phyloP scores from a whole-genome alignment of 352 stramenopile genomes.

The Globisporangium paddicum region DNA sequence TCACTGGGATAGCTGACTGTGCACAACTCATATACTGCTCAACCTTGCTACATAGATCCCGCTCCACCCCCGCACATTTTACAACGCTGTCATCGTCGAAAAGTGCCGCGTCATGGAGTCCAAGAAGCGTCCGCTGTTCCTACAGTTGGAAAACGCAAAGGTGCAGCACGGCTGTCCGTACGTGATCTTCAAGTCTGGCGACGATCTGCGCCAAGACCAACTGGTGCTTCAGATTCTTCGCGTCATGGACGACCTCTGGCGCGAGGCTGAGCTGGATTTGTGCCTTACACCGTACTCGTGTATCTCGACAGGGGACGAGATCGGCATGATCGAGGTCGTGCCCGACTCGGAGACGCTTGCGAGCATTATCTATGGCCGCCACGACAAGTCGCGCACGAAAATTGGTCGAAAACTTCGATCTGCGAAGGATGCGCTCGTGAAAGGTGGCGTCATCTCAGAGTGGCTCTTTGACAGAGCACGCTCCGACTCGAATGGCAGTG shows the following conservation, averaged over 20 bases:
- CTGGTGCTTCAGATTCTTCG: slow-evolving; percentile 89
- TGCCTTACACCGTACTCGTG: slow-evolving; percentile 85
- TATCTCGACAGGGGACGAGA: slow-evolving; percentile 81
- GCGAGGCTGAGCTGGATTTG: slow-evolving; percentile 78
- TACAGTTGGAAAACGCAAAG: slow-evolving; percentile 81
- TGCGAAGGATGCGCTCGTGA: slow-evolving; percentile 61
- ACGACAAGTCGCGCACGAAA: slow-evolving; percentile 56
- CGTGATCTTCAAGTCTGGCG: slow-evolving; percentile 92
- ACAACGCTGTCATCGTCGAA: slow-evolving; percentile 63
- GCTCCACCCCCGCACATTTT: slow-evolving; percentile 81
- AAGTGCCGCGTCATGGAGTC: slow-evolving; percentile 92
- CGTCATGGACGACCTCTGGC: slow-evolving; percentile 91
- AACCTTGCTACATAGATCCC: slow-evolving; percentile 42
- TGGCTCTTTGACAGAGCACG: slow-evolving; percentile 49
- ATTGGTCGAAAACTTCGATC: slow-evolving; percentile 60
- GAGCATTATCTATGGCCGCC: slow-evolving; percentile 77
- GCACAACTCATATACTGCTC: neutral
- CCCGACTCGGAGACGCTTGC: slow-evolving; percentile 84
- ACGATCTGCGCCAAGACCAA: slow-evolving; percentile 93
- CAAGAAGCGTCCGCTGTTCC: slow-evolving; percentile 90
- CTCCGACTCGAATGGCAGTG: neutral
- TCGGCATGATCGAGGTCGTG: slow-evolving; percentile 90
- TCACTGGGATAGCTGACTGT: neutral
- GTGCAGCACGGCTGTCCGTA: slow-evolving; percentile 48
- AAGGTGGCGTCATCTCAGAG: slow-evolving; percentile 56